Conservation (phyloP, 495 filamentous ascomycete species). For the Xylaria acuta region DNA sequence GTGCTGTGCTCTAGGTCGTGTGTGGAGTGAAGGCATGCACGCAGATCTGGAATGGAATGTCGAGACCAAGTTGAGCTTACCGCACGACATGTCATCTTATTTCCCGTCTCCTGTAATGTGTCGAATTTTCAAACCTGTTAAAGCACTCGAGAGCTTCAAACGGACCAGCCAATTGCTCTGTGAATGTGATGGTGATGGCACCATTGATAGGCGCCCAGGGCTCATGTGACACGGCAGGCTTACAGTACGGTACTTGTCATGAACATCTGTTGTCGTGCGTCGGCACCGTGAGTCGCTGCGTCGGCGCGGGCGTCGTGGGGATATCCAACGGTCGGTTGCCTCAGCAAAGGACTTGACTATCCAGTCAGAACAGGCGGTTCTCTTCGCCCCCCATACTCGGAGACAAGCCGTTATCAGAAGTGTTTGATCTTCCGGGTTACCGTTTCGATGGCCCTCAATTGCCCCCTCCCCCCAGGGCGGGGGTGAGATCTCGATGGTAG, state of each 20-base stretch:
- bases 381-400: not conserved
- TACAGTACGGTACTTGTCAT: conserved; percentile 16
- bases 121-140: not conserved
- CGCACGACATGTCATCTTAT: not conserved
- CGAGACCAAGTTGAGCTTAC: conserved; percentile 1
- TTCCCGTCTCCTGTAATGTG: not conserved
- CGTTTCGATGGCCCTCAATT: conserved; percentile 11
- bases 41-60: not conserved
- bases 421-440: conserved; percentile 24
- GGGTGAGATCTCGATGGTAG: conserved; percentile 12
- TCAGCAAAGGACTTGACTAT: conserved; percentile 1
- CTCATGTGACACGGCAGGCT: conserved; percentile 15
- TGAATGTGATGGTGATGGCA: not conserved
- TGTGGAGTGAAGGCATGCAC: not conserved
- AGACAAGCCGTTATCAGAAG: conserved; percentile 20
- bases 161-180: not conserved
- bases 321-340: not conserved
- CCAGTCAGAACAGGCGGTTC: not conserved
- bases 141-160: not conserved
- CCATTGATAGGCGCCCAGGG: not conserved
- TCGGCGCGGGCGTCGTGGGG: not conserved
- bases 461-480: not conserved
- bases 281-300: not conserved
- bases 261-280: not conserved
- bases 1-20: too few species aligned